Conservation (phyloP, 805 yeast species). For the Lipomyces starkeyi region DNA sequence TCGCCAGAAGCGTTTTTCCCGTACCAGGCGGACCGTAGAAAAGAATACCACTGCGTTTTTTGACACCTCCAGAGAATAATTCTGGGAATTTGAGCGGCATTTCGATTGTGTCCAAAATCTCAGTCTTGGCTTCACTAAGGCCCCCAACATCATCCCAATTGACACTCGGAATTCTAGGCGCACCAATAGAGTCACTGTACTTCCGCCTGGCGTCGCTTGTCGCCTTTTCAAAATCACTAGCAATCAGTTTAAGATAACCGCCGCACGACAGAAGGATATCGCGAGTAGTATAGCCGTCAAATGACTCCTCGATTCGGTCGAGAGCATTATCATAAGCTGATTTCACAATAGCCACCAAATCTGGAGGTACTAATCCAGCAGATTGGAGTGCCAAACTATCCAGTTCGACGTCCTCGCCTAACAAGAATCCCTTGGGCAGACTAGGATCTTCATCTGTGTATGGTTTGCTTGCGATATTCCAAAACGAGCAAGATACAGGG, state of each 20-base stretch:
- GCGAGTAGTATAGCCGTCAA: conserved; percentile 41
- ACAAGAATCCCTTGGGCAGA: conserved; percentile 39
- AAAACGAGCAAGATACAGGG: background rate
- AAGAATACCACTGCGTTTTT: conserved; percentile 92
- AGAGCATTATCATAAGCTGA: conserved; percentile 66
- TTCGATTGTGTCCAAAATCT: conserved; percentile 92
- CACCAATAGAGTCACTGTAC: conserved; percentile 93
- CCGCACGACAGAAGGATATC: conserved; percentile 57
- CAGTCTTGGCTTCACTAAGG: conserved; percentile 84
- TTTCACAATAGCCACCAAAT: conserved; percentile 71
- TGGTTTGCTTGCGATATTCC: background rate
- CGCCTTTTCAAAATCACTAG: conserved; percentile 69
- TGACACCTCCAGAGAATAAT: conserved; percentile 83
- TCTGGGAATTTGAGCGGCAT: conserved; percentile 95
- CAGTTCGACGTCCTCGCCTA: conserved; percentile 59
- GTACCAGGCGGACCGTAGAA: conserved; percentile 99
- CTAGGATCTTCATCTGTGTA: background rate
- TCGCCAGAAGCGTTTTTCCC: conserved; percentile 93
- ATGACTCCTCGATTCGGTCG: conserved; percentile 51
- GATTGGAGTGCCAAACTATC: conserved; percentile 76
- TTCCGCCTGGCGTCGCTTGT: conserved; percentile 83
- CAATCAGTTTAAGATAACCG: conserved; percentile 59
- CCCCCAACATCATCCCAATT: conserved; percentile 99
- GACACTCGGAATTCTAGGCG: conserved; percentile 93
- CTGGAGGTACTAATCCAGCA: conserved; percentile 91